These are phyloP conservation scores for Apiospora kogelbergensis DNA, from an alignment of 2,329 filamentous ascomycete genomes.

Conservation along the genomic window DNA sequence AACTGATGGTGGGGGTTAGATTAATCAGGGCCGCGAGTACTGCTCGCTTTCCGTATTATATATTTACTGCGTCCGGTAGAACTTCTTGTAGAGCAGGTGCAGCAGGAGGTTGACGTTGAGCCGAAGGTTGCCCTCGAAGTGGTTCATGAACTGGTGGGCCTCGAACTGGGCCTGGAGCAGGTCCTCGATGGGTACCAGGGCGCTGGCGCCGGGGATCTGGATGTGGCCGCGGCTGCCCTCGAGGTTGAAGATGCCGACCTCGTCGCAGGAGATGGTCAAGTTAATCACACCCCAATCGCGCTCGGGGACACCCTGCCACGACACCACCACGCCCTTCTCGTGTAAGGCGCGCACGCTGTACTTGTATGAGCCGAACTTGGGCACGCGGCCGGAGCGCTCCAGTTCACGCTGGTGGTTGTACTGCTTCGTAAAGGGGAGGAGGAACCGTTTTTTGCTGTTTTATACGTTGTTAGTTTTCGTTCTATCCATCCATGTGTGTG, in stretches of 20 bases:
- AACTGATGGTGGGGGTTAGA: neutral
- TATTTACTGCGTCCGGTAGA: constrained; percentile 68
- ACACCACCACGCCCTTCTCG: constrained; percentile 91
- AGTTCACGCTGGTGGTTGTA: constrained; percentile 98
- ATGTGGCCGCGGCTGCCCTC: constrained; percentile 90
- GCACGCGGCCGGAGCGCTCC: constrained; percentile 85
- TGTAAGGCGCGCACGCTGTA: constrained; percentile 87
- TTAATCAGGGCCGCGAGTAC: neutral
- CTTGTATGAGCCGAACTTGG: constrained; percentile 97
- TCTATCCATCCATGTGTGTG: constrained; percentile 11
- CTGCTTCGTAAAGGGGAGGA: constrained; percentile 96
- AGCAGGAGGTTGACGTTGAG: constrained; percentile 96
- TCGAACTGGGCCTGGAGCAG: constrained; percentile 96
- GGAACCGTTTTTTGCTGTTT: constrained; percentile 85
- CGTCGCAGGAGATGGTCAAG: constrained; percentile 89
- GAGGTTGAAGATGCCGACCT: constrained; percentile 90
- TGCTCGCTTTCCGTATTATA: neutral
- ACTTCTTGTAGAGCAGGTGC: constrained; percentile 98
- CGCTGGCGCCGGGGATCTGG: constrained; percentile 92
- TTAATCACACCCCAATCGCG: constrained; percentile 91
- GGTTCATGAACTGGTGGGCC: constrained; percentile 91
- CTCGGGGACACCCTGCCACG: constrained; percentile 82
- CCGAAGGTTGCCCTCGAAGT: constrained; percentile 83
- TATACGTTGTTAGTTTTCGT: constrained; percentile 13
- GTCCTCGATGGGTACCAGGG: constrained; percentile 86